These are phyloP conservation scores for Chrysanthemum lavandulifolium DNA, from an alignment of 129 eudicot genomes.

Conservation along the genomic window DNA sequence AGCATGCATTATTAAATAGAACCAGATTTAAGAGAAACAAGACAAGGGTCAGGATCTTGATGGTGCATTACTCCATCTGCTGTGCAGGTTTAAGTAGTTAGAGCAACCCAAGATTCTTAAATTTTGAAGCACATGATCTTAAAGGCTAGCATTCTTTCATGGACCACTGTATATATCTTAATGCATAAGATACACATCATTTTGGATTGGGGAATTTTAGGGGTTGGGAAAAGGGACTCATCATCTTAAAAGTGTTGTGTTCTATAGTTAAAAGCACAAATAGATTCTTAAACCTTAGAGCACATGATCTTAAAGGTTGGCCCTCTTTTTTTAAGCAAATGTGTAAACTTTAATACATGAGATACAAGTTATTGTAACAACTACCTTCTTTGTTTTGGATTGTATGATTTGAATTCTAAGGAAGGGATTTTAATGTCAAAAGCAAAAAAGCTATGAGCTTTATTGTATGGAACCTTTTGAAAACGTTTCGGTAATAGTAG, in stretches of 20 bases:
- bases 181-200: slow-evolving; percentile 14
- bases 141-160: slow-evolving; percentile 21
- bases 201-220: slow-evolving; percentile 18
- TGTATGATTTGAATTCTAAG: not conserved
- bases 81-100: slow-evolving; percentile 32
- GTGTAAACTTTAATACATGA: slow-evolving; percentile 9
- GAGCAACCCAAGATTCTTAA: slow-evolving; percentile 35
- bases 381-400: not conserved
- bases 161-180: slow-evolving; percentile 22
- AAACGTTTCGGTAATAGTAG: slow-evolving; percentile 8
- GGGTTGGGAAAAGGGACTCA: slow-evolving; percentile 17
- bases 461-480: slow-evolving; percentile 25
- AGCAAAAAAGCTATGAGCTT: slow-evolving; percentile 21
- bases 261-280: slow-evolving; percentile 14
- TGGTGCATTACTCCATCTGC: slow-evolving; percentile 33
- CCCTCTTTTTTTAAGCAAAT: not conserved
- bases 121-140: slow-evolving; percentile 33
- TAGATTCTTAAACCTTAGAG: slow-evolving; percentile 9
- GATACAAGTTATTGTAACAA: slow-evolving; percentile 8
- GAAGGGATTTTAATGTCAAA: slow-evolving; percentile 18
- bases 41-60: slow-evolving; percentile 34
- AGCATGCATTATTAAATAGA: slow-evolving; percentile 6
- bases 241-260: slow-evolving; percentile 17
- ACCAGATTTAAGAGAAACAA: slow-evolving; percentile 23
- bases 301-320: slow-evolving; percentile 25